phyloP scores from a whole-genome alignment of 768 basidiomycete species.

The Trametes gibbosa region DNA sequence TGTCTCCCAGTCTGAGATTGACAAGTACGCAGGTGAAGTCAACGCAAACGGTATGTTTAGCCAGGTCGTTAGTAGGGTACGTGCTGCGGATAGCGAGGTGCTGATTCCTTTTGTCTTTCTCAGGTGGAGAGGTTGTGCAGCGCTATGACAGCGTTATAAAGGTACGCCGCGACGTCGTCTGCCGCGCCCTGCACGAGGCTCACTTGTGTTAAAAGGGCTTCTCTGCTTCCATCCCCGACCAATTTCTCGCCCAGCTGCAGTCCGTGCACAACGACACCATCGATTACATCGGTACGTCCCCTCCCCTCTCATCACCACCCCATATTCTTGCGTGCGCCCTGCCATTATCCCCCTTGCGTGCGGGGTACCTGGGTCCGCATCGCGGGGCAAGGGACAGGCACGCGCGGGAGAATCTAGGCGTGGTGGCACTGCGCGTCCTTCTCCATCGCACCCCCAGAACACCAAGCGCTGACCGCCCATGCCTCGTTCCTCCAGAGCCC shows the following conservation, averaged over 20 bases:
- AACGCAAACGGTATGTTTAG: conserved; percentile 34
- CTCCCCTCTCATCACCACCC: not conserved
- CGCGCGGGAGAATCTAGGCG: not conserved
- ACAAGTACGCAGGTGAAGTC: conserved; percentile 40
- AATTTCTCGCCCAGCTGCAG: conserved; percentile 34
- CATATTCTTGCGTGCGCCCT: not conserved
- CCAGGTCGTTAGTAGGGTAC: no score
- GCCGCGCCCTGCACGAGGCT: not conserved
- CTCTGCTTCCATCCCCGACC: conserved; percentile 37
- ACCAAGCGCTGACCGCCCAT: conserved; percentile 12
- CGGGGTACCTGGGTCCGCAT: not conserved
- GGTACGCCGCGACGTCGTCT: conserved; percentile 24
- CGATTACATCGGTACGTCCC: conserved; percentile 45
- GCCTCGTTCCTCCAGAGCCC: conserved; percentile 34
- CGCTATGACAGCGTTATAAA: conserved; percentile 39
- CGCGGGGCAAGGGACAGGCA: not conserved
- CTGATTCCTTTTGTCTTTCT: not conserved
- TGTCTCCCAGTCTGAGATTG: conserved; percentile 40
- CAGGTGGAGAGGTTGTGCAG: conserved; percentile 45
- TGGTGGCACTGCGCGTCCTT: not conserved
- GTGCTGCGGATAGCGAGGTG: not conserved
- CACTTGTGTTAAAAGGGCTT: conserved; percentile 36
- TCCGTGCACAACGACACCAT: conserved; percentile 34
- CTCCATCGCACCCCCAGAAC: not conserved
- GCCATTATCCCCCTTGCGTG: not conserved